Percentiles rank a stretch among this genome's conserved stretches.
Evolutionary conservation across 192 early-diverging fungal species (phyloP).

Genomic region (Kickxella alabastrina): DNA sequence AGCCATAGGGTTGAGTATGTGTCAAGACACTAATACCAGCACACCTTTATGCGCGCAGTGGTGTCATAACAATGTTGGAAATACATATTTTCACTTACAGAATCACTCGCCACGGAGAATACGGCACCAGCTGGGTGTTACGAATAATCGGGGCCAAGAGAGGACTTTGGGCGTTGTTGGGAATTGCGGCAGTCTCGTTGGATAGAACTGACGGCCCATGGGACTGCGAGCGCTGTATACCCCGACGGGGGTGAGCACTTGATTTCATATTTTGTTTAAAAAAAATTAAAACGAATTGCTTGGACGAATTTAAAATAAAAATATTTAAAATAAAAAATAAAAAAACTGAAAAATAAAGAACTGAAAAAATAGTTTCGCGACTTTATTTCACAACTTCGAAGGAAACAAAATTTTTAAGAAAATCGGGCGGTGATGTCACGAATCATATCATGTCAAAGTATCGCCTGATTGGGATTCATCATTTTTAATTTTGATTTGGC

Average conservation of each 20-base stretch:
- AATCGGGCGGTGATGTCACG: not conserved
- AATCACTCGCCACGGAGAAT: conserved; percentile 47
- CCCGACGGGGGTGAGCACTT: conserved; percentile 7
- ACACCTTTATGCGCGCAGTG: too few relatives aligned
- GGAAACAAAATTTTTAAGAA: not conserved
- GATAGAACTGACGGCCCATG: conserved; percentile 11
- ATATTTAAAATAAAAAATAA: not conserved
- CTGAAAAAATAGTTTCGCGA: not conserved
- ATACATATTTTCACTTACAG: conserved; percentile 20
- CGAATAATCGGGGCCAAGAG: not conserved
- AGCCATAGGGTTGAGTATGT: too few relatives aligned
- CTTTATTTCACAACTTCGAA: too few relatives aligned
- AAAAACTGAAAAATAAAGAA: not conserved
- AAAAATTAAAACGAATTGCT: too few relatives aligned
- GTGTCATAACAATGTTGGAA: too few relatives aligned
- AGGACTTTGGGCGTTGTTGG: not conserved
- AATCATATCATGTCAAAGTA: too few relatives aligned
- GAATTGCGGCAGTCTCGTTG: not conserved
- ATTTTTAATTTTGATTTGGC: too few relatives aligned
- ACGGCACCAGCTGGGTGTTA: conserved; percentile 43
- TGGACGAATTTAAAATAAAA: conserved; percentile 1
- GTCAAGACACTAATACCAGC: too few relatives aligned
- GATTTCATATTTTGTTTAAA: too few relatives aligned
- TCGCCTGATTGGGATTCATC: too few relatives aligned
- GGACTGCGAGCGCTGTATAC: conserved; percentile 18